These are phyloP conservation scores for Phialocephala sp. DNA, from an alignment of 2,329 filamentous ascomycete genomes.

Conservation along the genomic window DNA sequence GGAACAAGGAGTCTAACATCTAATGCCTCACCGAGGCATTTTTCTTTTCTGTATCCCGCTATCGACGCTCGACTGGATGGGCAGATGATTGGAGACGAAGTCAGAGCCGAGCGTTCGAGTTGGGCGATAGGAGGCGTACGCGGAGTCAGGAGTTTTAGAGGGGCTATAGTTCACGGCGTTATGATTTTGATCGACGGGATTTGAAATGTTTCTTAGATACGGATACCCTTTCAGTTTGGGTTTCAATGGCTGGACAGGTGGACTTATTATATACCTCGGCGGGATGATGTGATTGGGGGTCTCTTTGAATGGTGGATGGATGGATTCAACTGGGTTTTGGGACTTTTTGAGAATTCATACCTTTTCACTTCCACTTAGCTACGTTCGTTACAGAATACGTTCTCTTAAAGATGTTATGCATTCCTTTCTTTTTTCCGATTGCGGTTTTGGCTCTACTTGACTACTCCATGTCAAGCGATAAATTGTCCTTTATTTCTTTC, in stretches of 20 bases:
- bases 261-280: slow-evolving; percentile 2
- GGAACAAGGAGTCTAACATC: not conserved
- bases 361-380: not conserved
- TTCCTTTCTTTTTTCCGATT: too few relatives aligned
- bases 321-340: not conserved
- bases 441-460: too few relatives aligned
- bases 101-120: not conserved
- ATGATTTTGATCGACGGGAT: not conserved
- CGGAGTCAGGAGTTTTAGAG: not conserved
- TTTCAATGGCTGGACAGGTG: not conserved
- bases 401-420: too few relatives aligned
- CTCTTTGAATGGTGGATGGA: not conserved
- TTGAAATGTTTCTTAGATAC: slow-evolving; percentile 3
- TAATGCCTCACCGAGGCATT: not conserved
- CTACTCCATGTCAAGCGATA: too few relatives aligned
- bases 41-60: not conserved
- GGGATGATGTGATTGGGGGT: not conserved
- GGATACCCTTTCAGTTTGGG: slow-evolving; percentile 1
- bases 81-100: not conserved
- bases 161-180: not conserved
- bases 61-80: too few relatives aligned
- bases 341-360: not conserved
- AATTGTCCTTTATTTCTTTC: too few relatives aligned
- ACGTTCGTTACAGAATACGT: too few relatives aligned
- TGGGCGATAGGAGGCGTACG: too few relatives aligned